Evolutionary conservation across 371 early-diverging fungal species (phyloP), one percentile per base, ranked within the genome.

Genomic region (Nosema granulosis): DNA sequence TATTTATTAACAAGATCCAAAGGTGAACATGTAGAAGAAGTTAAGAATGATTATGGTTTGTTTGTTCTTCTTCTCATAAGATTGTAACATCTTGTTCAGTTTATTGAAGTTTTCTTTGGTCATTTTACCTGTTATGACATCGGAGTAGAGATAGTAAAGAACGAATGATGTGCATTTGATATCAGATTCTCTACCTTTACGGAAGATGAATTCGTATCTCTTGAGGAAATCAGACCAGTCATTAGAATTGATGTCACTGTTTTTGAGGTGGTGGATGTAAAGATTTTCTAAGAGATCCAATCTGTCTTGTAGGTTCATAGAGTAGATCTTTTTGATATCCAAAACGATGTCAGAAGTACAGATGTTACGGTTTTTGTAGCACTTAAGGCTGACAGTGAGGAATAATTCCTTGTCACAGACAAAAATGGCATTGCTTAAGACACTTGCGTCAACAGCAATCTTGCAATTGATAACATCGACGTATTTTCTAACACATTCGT

Each of bases 1-100:
- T 59, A 59, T 59, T 59, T 59, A 31, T 26, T 20, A n/a, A 26
- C 4, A 59, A 59, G 28, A 26, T 59, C 59, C 59, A 59, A 59
- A 59, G 32, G 59, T 59, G 3, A 59, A 29, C 32, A 26, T 6
- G 20, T 34, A 59, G 59, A 59, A 59, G 4, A 59, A 26, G 9
- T 59, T 6, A 28, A 34, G 31, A 29, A 29, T n/a, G 4, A 6
- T 26, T 26, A 3, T 29, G 4, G n/a, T n/a, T n/a, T n/a, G n/a
- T n/a, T 28, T 3, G 12, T 13, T 4, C 26, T 34, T 34, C 3
- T 59, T 26, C 9, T 29, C 32, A 29, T 59, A 59, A 13, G 3
- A 2, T 26, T 3, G 11, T 3, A 59, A 26, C 12, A 59, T 31
- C 1, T 59, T 29, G 26, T 4, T 4, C 26, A 59, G 4, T 31